These are phyloP conservation scores for Panicum miliaceum DNA, from an alignment of 176 grass and related monocot species.

Conservation along the genomic window DNA sequence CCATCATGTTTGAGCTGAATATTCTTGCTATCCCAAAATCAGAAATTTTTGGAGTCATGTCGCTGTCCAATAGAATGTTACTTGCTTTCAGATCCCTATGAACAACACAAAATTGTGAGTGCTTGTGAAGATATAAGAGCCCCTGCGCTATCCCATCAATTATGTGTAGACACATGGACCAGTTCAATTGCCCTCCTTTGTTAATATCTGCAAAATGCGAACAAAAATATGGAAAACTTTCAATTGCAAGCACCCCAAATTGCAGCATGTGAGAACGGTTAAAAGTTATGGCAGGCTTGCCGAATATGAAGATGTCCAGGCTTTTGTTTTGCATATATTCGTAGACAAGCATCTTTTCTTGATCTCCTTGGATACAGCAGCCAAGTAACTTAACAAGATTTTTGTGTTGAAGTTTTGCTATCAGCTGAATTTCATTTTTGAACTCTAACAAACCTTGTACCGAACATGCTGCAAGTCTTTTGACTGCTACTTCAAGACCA, in stretches of 20 bases:
- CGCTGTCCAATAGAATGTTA: slow-evolving; percentile 65
- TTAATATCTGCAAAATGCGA: slow-evolving; percentile 30
- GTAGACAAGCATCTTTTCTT: slow-evolving; percentile 74
- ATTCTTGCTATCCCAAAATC: slow-evolving; percentile 71
- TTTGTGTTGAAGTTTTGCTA: slow-evolving; percentile 65
- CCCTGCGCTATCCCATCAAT: slow-evolving; percentile 66
- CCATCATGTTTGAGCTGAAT: slow-evolving; percentile 48
- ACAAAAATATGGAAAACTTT: background rate
- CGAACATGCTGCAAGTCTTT: slow-evolving; percentile 56
- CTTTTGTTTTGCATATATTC: slow-evolving; percentile 84
- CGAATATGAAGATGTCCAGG: slow-evolving; percentile 70
- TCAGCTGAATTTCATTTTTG: slow-evolving; percentile 55
- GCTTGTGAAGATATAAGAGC: slow-evolving; percentile 67
- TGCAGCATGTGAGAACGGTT: background rate
- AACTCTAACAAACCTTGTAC: slow-evolving; percentile 72
- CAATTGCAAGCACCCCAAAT: background rate
- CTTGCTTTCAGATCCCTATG: slow-evolving; percentile 78
- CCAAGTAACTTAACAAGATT: slow-evolving; percentile 62
- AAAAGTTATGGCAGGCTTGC: slow-evolving; percentile 18
- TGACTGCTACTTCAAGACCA: slow-evolving; percentile 67
- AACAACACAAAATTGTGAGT: slow-evolving; percentile 61
- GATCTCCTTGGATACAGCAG: slow-evolving; percentile 48
- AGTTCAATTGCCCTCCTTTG: slow-evolving; percentile 36
- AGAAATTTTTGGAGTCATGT: slow-evolving; percentile 74
- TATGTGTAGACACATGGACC: slow-evolving; percentile 40